Evolutionary conservation across 805 yeast genomes (phyloP), one percentile per base, ranked within the genome.

Genomic region (Clavispora vitiphila): DNA sequence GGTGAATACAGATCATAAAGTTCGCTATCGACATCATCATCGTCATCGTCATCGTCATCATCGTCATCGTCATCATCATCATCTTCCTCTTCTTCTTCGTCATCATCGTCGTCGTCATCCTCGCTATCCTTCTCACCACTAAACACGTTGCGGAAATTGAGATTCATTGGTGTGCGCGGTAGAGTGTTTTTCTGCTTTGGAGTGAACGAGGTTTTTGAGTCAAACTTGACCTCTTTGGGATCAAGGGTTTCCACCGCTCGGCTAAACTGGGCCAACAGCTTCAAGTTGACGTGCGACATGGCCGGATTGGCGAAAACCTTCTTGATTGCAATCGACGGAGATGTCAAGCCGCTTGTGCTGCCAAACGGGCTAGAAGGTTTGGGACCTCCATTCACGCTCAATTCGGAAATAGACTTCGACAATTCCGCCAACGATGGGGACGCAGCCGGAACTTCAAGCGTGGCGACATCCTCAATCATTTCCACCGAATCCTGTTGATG

Each of bases 281-380:
- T 45, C 38, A 44, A 37, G 40, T 42, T 52, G 25, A 50, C 47
- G 29, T 44, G 50, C 12, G 57, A 53, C 72, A 69, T 67, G 1
- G 71, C 74, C 1, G 72, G 72, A 39, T 68, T 69, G 48, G 64
- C 66, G 48, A 69, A 69, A 3, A 69, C 73, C 45, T 60, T 61
- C 45, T 61, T 67, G 37, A 69, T 69, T 14, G 74, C 74, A 22
- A 48, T 30, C 8, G 49, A 47, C 2, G 54, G 54, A 5, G 49
- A 43, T 3, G 31, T 35, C 34, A 48, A 34, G 18, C 50, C 52
- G 9, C 47, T 44, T 5, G 50, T 27, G 32, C 39, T 39, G 21
- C 43, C 47, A 16, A 35, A 24, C 2, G 49, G 49, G 20, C 49
- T 46, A 12, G 8, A 12, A 11, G 34, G 35, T 3, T 32, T 38